Percentiles rank a stretch among this genome's conserved stretches.
Evolutionary conservation across 495 filamentous ascomycete species (phyloP).

Genomic region (Talaromyces stipitatus): DNA sequence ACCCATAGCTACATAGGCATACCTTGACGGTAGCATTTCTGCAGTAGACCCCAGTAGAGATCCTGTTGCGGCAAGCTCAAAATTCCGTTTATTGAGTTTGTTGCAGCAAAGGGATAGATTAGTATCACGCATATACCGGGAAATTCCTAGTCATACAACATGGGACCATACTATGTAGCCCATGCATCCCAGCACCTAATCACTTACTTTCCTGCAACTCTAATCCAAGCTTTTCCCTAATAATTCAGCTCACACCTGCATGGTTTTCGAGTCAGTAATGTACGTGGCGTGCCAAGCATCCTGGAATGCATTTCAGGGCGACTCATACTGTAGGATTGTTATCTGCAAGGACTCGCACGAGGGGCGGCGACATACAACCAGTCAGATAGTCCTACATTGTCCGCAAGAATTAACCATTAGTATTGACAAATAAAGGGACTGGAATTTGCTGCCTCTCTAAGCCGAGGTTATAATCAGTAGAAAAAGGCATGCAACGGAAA

Average conservation of each 20-base stretch:
- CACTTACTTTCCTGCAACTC: background rate
- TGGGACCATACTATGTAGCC: background rate
- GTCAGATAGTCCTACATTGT: background rate
- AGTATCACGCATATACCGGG: background rate
- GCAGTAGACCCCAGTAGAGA: background rate
- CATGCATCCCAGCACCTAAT: background rate
- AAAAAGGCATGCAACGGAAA: background rate
- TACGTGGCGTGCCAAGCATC: constrained; percentile 4
- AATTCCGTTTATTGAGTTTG: background rate
- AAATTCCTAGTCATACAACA: background rate
- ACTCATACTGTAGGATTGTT: background rate
- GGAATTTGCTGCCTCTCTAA: background rate
- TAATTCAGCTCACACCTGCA: background rate
- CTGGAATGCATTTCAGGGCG: constrained; percentile 4
- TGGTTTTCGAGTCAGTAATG: background rate
- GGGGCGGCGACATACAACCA: background rate
- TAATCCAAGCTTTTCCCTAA: background rate
- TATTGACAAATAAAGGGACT: background rate
- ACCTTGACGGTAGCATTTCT: background rate
- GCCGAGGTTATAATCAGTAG: background rate
- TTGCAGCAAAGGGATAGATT: background rate
- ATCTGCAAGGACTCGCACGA: constrained; percentile 5
- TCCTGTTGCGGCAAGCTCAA: background rate
- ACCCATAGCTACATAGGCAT: background rate
- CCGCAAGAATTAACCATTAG: background rate